These are phyloP conservation scores for Debaryomyces castellii DNA, from an alignment of 805 yeast species.

Conservation along the genomic window DNA sequence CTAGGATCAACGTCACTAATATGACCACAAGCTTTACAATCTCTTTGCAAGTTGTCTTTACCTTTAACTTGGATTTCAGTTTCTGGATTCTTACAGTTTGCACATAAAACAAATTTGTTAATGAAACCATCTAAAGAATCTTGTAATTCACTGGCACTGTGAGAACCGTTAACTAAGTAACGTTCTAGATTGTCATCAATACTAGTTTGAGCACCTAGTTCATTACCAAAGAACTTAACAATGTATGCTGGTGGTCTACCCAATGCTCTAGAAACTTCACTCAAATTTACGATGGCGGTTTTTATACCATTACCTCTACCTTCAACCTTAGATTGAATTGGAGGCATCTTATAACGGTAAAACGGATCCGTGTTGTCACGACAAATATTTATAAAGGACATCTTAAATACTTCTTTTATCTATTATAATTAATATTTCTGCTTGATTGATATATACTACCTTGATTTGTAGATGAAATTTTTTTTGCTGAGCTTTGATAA, in stretches of 20 bases:
- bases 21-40: conserved; percentile 98
- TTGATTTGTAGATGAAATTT: conserved; percentile 3
- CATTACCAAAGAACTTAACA: conserved; percentile 93
- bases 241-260: conserved; percentile 91
- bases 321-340: conserved; percentile 93
- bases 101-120: conserved; percentile 88
- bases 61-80: conserved; percentile 84
- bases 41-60: conserved; percentile 75
- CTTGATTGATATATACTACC: not conserved
- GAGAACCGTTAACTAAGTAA: conserved; percentile 91
- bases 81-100: conserved; percentile 94
- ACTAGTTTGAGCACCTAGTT: conserved; percentile 94
- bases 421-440: not conserved
- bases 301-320: conserved; percentile 99
- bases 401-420: conserved; percentile 18
- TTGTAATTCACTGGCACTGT: conserved; percentile 86
- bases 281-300: conserved; percentile 85
- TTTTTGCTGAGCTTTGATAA: conserved; percentile 1
- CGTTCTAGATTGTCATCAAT: conserved; percentile 79
- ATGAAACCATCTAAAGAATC: conserved; percentile 94
- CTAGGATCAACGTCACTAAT: conserved; percentile 80
- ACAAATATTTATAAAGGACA: conserved; percentile 90
- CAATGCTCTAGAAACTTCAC: conserved; percentile 92
- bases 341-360: conserved; percentile 99
- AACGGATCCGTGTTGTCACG: conserved; percentile 98